Percentiles rank a stretch among this genome's conserved stretches.
Evolutionary conservation across 1,139 yeast species (phyloP).

Genomic region (Zygoascus hellenicus): DNA sequence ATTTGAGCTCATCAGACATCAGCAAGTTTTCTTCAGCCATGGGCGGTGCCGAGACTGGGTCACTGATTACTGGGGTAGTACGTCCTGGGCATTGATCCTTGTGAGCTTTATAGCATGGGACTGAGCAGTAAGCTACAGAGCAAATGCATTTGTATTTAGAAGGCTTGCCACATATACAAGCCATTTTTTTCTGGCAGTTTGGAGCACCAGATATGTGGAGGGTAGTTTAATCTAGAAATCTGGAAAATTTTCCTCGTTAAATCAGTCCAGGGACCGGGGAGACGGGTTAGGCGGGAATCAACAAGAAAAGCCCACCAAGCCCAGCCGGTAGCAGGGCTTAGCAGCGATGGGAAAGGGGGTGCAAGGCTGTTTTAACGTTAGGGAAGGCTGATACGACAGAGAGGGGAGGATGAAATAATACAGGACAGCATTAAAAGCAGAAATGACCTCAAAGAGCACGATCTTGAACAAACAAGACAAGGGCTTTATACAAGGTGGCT

Average conservation of each 20-base stretch:
- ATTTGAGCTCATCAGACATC: background rate
- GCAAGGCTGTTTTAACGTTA: no score
- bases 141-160: slow-evolving; percentile 7
- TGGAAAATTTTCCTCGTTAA: background rate
- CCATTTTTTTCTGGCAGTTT: background rate
- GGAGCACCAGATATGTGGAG: background rate
- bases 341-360: no score
- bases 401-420: no score
- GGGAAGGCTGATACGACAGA: no score
- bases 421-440: no score
- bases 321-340: no score
- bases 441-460: no score
- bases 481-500: no score
- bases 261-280: no score
- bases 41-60: background rate
- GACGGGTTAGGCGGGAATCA: no score
- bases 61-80: background rate
- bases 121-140: slow-evolving; percentile 4
- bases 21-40: background rate
- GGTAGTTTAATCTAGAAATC: background rate
- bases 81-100: slow-evolving; percentile 7
- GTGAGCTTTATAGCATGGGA: slow-evolving; percentile 8
- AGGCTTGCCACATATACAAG: slow-evolving; percentile 8
- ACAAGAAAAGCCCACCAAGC: no score
- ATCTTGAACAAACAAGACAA: no score